Evolutionary conservation across 202 grass and related monocot genomes (phyloP).

Genomic region (Brachypodium distachyon): DNA sequence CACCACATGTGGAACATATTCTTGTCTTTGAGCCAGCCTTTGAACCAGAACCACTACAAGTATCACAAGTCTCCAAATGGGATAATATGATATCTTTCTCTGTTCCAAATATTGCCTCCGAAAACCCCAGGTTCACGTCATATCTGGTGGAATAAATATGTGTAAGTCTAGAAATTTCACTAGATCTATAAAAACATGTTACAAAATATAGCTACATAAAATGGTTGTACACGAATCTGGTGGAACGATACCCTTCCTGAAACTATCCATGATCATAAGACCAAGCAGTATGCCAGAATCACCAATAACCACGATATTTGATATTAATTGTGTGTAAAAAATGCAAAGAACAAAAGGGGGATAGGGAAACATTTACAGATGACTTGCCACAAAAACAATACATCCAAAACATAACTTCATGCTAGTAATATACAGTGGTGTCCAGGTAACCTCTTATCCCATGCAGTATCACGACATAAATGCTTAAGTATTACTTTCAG

Average conservation of each 20-base stretch:
- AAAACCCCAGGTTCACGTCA: slow-evolving; percentile 85
- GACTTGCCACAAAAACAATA: not conserved
- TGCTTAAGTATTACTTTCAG: not conserved
- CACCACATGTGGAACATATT: slow-evolving; percentile 92
- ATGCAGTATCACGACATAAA: not conserved
- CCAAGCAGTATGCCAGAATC: not conserved
- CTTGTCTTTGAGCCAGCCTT: slow-evolving; percentile 82
- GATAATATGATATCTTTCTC: slow-evolving; percentile 96
- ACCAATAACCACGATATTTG: not conserved
- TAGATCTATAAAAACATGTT: not conserved
- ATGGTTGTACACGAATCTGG: not conserved
- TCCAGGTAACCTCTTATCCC: not conserved
- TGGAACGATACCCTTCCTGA: not conserved
- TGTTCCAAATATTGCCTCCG: slow-evolving; percentile 89
- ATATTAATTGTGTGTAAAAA: not conserved
- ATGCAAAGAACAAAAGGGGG: not conserved
- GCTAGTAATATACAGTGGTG: not conserved
- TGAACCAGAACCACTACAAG: slow-evolving; percentile 80
- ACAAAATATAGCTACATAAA: not conserved
- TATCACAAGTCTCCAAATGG: slow-evolving; percentile 93
- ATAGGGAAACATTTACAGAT: not conserved
- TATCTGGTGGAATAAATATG: slow-evolving; percentile 47
- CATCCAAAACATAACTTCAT: slow-evolving; percentile 6
- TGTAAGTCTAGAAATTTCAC: slow-evolving; percentile 26
- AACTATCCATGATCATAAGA: not conserved